phyloP scores from a whole-genome alignment of 306 rosid genomes.

The Styphnolobium japonicum region DNA sequence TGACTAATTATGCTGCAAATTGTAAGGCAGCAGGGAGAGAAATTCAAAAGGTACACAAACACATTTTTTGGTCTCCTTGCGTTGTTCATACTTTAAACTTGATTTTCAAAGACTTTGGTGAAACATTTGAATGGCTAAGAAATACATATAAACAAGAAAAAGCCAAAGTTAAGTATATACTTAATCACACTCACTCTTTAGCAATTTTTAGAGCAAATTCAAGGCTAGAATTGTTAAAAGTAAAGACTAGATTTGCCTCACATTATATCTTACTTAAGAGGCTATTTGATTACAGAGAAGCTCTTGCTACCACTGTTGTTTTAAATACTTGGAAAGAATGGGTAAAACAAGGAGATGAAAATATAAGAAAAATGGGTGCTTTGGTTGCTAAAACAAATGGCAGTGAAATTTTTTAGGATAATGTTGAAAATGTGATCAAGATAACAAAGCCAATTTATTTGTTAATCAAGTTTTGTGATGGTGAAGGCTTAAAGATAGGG shows the following conservation, averaged over 20 bases:
- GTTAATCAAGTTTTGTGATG: not conserved
- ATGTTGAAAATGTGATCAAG: not conserved
- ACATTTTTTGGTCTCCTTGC: too few species aligned
- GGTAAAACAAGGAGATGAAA: not conserved
- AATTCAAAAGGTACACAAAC: too few species aligned
- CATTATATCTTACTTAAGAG: not conserved
- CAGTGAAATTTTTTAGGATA: not conserved
- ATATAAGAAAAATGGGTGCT: not conserved
- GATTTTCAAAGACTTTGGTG: too few species aligned
- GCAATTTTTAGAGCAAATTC: not conserved
- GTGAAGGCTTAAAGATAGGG: not conserved
- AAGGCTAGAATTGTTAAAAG: not conserved
- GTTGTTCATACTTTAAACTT: too few species aligned
- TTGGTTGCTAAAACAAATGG: not conserved
- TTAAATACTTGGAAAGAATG: not conserved
- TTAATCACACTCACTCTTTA: not conserved
- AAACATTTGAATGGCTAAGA: too few species aligned
- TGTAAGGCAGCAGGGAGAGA: too few species aligned
- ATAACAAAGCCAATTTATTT: not conserved
- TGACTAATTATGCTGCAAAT: too few species aligned
- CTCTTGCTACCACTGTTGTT: not conserved
- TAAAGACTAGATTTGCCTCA: not conserved
- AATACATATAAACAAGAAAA: too few species aligned
- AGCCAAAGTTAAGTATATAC: too few species aligned
- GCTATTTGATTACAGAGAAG: not conserved